These are phyloP conservation scores for Eucalyptus regnans DNA, from an alignment of 345 rosid species.

Conservation along the genomic window DNA sequence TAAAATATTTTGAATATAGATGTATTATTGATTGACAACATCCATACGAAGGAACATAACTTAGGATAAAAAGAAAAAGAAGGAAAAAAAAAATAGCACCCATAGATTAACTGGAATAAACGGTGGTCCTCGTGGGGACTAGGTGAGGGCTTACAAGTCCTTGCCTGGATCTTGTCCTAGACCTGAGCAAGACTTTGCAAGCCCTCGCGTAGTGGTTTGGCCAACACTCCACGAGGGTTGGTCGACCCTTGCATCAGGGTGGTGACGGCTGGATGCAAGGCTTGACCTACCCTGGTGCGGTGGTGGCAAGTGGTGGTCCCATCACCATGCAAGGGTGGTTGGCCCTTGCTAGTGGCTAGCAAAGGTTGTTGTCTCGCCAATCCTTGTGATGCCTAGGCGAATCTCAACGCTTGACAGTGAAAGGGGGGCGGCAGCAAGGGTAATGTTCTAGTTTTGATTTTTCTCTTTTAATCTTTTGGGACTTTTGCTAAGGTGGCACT, in stretches of 20 bases:
- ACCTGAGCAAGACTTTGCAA: not conserved
- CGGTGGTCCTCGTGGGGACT: fast-evolving
- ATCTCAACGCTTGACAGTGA: not conserved
- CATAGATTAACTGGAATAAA: not conserved
- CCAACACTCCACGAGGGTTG: not conserved
- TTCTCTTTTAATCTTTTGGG: not conserved
- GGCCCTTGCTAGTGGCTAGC: not conserved
- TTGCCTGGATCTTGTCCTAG: not conserved
- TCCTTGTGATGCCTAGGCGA: not conserved
- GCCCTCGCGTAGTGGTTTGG: not conserved
- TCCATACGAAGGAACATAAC: not conserved
- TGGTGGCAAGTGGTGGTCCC: not conserved
- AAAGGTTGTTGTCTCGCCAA: not conserved
- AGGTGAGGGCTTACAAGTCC: not conserved
- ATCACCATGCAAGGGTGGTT: not conserved
- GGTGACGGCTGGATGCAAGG: not conserved
- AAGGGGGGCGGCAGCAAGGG: not conserved
- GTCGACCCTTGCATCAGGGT: not conserved
- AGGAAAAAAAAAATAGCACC: not conserved
- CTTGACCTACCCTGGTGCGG: not conserved
- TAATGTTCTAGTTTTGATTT: not conserved
- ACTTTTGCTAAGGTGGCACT: not conserved
- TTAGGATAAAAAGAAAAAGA: not conserved
- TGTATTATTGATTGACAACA: no score
- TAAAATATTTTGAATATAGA: not conserved